Evolutionary conservation across 352 stramenopile genomes (phyloP), one percentile per base, ranked within the genome.

Genomic region (Blastocystis sp.): DNA sequence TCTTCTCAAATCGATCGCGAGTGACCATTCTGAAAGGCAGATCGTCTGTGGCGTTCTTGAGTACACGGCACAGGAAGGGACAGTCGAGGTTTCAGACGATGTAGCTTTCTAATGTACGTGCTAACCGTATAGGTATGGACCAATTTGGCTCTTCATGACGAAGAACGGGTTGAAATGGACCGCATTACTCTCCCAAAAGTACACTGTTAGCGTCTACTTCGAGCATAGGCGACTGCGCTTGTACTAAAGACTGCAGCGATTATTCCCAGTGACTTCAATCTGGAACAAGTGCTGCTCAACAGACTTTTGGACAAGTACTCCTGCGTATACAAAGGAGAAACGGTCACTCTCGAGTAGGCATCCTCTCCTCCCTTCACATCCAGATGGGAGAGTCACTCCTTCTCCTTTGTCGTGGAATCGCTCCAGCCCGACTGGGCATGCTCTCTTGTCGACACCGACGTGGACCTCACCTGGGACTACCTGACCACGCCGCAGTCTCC

Each of bases 41-140:
- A 41, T 71, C 35, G 63, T 71, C 2, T 71, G 63, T 71, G 63
- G 63, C 33, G 63, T 71, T 35, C 35, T 71, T 24, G 63, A 71
- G 63, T 71, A 71, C 35, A 37, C 63, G 3, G n/a, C 33, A 9
- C 63, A 19, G 21, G 41, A 71, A 24, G 63, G 63, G 21, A 24
- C 21, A 9, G 35, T 71, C 10, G 63, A 71, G 35, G 63, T 71
- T 4, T 71, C 63, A 1, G 41, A 71, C 3, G 63, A 71, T 71
- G 63, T 71, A 50, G 33, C 26, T 33, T 3, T 10, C n/a, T 19
- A 24, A 24, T n/a, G 33, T 71, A 4, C 26, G 41, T 71, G 33
- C 24, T 71, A 71, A 71, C 35, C 3, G 26, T 35, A 33, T 71
- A 71, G 63, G 26, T 71, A 13, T 35, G 26, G 41, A 10, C 4